Evolutionary conservation across 768 basidiomycete species (phyloP), one percentile per base, ranked within the genome.

Genomic region (Termitomyces sp.): DNA sequence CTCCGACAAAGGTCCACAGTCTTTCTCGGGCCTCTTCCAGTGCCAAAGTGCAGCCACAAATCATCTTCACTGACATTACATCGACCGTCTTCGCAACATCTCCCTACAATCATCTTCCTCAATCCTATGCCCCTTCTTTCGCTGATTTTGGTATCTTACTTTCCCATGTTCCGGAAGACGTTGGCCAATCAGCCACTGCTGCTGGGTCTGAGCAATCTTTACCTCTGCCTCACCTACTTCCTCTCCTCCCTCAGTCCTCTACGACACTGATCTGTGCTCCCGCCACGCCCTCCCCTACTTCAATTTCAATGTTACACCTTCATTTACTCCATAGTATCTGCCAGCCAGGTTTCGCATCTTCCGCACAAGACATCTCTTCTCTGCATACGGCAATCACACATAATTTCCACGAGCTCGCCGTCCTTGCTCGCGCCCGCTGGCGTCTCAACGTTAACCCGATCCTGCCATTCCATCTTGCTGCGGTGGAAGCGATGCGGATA

Each of bases 401-500:
- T 44, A 91, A 83, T 64, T 91, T 79, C 64, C 77, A 88, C 62
- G 86, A 87, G 57, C 78, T 94, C 17, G 75, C 83, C 2, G 77
- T 89, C 30, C 79, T 92, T 10, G 78, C 83, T 3, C 69, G 70
- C 26, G 66, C 67, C 50, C 67, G 79, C 47, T 83, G 78, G 78
- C 75, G 74, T 58, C 71, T 82, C 47, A 75, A 71, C 30, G 75
- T 72, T 53, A 77, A 81, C 63, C 75, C 81, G 10, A 71, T 74
- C 40, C 67, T 93, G 51, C 91, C 90, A 12, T 82, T 87, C 65
- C 90, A 93, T 64, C 74, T 92, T 37, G 85, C 83, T 31, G 87
- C 88, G 15, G 75, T 89, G 26, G 83, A 89, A 56, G 75, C 76
- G 19, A 87, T 90, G 82, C 69, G 71, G 37, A 67, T 68, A 46